These are phyloP conservation scores for Penicillium maclennaniae DNA, from an alignment of 495 filamentous ascomycete species.

Conservation along the genomic window DNA sequence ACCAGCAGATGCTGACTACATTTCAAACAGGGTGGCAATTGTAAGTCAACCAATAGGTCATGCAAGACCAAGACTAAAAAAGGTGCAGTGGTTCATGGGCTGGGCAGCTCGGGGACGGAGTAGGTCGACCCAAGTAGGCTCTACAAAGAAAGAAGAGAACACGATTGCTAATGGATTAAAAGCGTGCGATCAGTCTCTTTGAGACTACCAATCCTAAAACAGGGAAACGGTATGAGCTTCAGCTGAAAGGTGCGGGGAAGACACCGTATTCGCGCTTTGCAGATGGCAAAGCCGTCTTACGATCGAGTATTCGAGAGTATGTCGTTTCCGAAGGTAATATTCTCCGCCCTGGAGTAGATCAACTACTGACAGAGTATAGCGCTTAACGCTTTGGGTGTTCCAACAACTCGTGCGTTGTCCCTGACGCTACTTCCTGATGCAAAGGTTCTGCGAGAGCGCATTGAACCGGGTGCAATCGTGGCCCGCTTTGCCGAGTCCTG, in stretches of 20 bases:
- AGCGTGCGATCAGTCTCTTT: slow-evolving; percentile 86
- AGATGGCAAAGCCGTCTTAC: slow-evolving; percentile 91
- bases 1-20: slow-evolving; percentile 2
- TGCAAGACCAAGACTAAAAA: neutral
- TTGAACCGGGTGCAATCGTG: slow-evolving; percentile 94
- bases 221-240: slow-evolving; percentile 74
- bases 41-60: slow-evolving; percentile 23
- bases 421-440: slow-evolving; percentile 69
- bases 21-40: slow-evolving; percentile 51
- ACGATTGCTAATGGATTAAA: slow-evolving; percentile 2
- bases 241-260: slow-evolving; percentile 87
- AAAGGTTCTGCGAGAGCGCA: slow-evolving; percentile 70
- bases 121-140: slow-evolving; percentile 16
- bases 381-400: slow-evolving; percentile 78
- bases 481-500: slow-evolving; percentile 86
- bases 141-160: neutral
- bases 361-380: slow-evolving; percentile 24
- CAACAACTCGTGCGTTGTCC: slow-evolving; percentile 80
- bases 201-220: slow-evolving; percentile 78
- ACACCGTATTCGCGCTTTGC: slow-evolving; percentile 96
- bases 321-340: slow-evolving; percentile 71
- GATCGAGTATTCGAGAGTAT: slow-evolving; percentile 90
- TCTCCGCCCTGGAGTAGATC: neutral
- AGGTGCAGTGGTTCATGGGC: slow-evolving; percentile 71
- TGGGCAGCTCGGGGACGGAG: slow-evolving; percentile 89